phyloP scores from a whole-genome alignment of 306 rosid species.

The Albizia julibrissin region DNA sequence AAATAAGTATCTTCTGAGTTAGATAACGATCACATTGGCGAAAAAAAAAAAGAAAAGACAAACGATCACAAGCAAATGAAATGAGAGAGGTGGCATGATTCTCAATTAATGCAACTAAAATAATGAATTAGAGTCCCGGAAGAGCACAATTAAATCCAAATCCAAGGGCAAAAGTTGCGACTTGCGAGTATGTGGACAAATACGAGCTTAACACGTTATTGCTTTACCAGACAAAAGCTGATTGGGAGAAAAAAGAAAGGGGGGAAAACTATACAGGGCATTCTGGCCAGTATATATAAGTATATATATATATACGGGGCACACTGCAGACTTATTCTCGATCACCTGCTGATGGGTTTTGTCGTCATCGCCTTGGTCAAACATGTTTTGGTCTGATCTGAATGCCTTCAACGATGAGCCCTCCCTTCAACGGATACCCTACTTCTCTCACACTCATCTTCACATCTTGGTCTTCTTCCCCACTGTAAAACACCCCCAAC shows the following conservation, averaged over 20 bases:
- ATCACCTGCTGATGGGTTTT: background rate
- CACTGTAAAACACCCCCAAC: constrained; percentile 56
- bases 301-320: no score
- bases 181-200: no score
- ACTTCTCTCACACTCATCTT: constrained; percentile 51
- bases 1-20: no score
- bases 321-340: background rate
- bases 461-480: constrained; percentile 45
- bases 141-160: background rate
- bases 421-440: constrained; percentile 61
- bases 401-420: constrained; percentile 63
- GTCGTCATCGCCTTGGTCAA: background rate
- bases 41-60: no score
- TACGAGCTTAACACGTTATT: background rate
- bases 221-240: background rate
- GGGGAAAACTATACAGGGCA: no score
- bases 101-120: background rate
- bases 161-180: background rate
- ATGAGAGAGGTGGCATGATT: background rate
- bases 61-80: background rate
- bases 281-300: no score
- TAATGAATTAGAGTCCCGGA: background rate
- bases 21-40: no score
- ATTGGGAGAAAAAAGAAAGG: no score
- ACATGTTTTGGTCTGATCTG: constrained; percentile 50